Percentiles rank a stretch among this genome's conserved stretches.
Conservation (phyloP, 106 monocot genomes). For the Acorus gramineus region DNA sequence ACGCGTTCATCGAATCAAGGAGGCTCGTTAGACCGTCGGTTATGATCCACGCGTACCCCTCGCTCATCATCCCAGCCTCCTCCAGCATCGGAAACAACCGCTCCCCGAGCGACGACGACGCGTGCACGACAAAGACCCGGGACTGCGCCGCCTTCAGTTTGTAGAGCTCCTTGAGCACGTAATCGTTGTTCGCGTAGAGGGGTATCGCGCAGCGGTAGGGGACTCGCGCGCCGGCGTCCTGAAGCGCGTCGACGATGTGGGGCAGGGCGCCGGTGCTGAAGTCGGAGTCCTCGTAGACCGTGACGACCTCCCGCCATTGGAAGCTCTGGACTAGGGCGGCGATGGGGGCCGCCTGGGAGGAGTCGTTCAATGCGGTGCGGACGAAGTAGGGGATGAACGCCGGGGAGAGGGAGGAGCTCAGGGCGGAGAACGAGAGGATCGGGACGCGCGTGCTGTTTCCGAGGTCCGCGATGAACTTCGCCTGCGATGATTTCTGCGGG, state of each 20-base stretch:
- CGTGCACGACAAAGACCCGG: constrained; percentile 65
- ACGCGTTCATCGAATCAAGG: constrained; percentile 24
- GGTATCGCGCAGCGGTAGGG: constrained; percentile 36
- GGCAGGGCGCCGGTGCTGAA: constrained; percentile 42
- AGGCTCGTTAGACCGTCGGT: constrained; percentile 45
- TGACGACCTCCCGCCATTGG: constrained; percentile 59
- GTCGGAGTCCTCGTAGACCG: constrained; percentile 51
- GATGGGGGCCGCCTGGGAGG: constrained; percentile 43
- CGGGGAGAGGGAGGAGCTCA: constrained; percentile 33
- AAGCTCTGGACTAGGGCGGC: constrained; percentile 47
- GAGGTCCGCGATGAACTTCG: constrained; percentile 51
- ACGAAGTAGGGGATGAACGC: constrained; percentile 41
- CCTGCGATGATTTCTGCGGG: constrained; percentile 56
- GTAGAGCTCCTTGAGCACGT: constrained; percentile 23
- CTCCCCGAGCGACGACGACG: constrained; percentile 26
- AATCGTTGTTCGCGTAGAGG: constrained; percentile 19
- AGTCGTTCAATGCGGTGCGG: constrained; percentile 41
- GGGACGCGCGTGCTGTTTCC: constrained; percentile 62
- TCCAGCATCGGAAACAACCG: constrained; percentile 27
- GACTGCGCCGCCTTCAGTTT: constrained; percentile 36
- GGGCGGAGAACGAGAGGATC: constrained; percentile 68
- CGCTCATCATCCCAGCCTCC: constrained; percentile 43
- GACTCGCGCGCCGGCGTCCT: constrained; percentile 23
- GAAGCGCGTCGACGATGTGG: constrained; percentile 45
- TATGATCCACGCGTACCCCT: constrained; percentile 61